These are phyloP conservation scores for Diplodia mutila DNA, from an alignment of 2,329 filamentous ascomycete species.

Conservation along the genomic window DNA sequence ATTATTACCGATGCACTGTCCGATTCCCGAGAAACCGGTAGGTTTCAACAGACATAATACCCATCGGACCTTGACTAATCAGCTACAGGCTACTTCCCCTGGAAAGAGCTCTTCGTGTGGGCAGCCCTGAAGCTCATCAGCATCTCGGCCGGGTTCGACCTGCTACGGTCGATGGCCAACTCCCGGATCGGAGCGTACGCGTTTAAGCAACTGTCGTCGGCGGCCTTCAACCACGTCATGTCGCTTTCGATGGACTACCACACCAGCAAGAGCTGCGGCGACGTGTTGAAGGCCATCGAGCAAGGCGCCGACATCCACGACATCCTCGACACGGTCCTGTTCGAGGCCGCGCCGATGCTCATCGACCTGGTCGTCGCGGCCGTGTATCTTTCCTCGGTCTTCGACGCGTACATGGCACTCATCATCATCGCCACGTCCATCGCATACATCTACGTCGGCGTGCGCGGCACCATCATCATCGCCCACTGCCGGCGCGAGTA, in stretches of 20 bases:
- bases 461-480: conserved; percentile 46
- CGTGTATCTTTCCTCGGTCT: conserved; percentile 63
- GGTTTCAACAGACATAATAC: not conserved
- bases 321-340: conserved; percentile 62
- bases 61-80: not conserved
- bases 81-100: not conserved
- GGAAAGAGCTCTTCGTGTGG: conserved; percentile 11
- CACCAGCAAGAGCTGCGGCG: conserved; percentile 66
- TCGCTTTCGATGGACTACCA: conserved; percentile 71
- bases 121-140: not conserved
- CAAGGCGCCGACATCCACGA: conserved; percentile 64
- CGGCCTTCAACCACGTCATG: conserved; percentile 70
- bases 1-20: conserved; percentile 69
- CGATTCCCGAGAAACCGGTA: not conserved
- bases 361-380: conserved; percentile 66
- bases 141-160: not conserved
- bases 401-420: conserved; percentile 58
- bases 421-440: conserved; percentile 43
- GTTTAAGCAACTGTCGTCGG: conserved; percentile 61
- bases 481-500: conserved; percentile 47
- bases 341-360: conserved; percentile 64
- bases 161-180: not conserved
- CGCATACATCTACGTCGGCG: conserved; percentile 57
- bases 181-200: conserved; percentile 42
- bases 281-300: conserved; percentile 66